Conservation (phyloP, 495 filamentous ascomycete genomes). For the Rhypophila decipiens region DNA sequence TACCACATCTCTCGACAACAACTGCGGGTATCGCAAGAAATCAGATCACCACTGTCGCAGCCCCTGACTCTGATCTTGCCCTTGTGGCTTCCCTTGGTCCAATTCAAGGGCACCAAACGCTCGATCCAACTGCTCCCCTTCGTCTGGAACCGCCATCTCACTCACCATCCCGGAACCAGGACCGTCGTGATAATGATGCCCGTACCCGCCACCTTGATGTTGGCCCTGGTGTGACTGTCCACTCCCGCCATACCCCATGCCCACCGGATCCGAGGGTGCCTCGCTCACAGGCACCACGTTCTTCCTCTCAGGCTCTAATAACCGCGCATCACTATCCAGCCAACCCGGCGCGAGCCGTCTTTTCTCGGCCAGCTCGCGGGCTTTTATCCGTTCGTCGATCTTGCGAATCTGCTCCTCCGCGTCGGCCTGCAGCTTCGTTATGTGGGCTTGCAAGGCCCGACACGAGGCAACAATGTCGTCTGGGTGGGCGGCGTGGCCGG, state of each 20-base stretch:
- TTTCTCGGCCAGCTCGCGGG: slow-evolving; percentile 87
- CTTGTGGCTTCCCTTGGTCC: slow-evolving; percentile 8
- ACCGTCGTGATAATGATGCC: slow-evolving; percentile 2
- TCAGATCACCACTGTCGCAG: too few relatives aligned
- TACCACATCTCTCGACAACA: too few relatives aligned
- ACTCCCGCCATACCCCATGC: slow-evolving; percentile 8
- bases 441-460: slow-evolving; percentile 65
- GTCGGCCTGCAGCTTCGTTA: slow-evolving; percentile 55
- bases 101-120: slow-evolving; percentile 69
- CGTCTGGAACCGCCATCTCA: slow-evolving; percentile 43
- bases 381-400: slow-evolving; percentile 64
- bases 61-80: too few relatives aligned
- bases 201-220: not conserved
- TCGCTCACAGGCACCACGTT: not conserved
- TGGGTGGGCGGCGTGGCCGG: slow-evolving; percentile 71
- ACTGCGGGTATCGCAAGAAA: too few relatives aligned
- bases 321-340: slow-evolving; percentile 80
- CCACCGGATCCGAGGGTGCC: slow-evolving; percentile 16
- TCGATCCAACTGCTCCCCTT: slow-evolving; percentile 79
- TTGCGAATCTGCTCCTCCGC: slow-evolving; percentile 58
- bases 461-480: slow-evolving; percentile 78
- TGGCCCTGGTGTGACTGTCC: slow-evolving; percentile 9
- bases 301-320: slow-evolving; percentile 67
- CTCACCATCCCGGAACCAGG: slow-evolving; percentile 32
- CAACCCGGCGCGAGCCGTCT: slow-evolving; percentile 85